Conservation (phyloP, 345 rosid species). For the Gossypium rotundifolium region DNA sequence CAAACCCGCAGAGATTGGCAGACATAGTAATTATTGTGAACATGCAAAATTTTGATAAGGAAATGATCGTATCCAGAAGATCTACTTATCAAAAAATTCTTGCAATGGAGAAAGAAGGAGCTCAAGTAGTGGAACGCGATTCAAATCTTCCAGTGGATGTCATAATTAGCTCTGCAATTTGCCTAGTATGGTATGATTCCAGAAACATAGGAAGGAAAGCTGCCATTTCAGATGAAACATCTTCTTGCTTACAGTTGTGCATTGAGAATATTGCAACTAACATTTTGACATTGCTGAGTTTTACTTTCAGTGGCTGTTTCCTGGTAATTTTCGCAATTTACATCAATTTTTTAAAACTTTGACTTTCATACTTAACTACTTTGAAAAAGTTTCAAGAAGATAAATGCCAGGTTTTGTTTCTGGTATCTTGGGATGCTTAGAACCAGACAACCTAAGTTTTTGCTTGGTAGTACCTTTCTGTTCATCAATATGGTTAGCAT, state of each 20-base stretch:
- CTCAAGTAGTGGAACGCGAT: conserved; percentile 87
- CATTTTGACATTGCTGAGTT: conserved; percentile 71
- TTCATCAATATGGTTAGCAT: background rate
- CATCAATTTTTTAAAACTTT: conserved; percentile 3
- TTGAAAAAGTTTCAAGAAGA: background rate
- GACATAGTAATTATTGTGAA: conserved; percentile 55
- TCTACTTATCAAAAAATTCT: conserved; percentile 72
- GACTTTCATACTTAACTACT: background rate
- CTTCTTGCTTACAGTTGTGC: conserved; percentile 56
- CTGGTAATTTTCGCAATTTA: conserved; percentile 44
- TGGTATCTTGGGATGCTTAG: background rate
- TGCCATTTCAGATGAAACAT: conserved; percentile 45
- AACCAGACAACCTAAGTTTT: background rate
- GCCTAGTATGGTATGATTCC: conserved; percentile 81
- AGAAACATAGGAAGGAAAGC: conserved; percentile 49
- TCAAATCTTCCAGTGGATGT: conserved; percentile 72
- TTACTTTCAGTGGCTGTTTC: conserved; percentile 70
- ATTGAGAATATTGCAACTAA: conserved; percentile 76
- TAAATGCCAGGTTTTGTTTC: background rate
- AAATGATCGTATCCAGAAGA: conserved; percentile 85
- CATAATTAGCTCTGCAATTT: conserved; percentile 59
- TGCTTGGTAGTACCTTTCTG: background rate
- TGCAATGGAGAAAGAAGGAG: conserved; percentile 76
- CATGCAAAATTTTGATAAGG: conserved; percentile 66
- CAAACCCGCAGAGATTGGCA: conserved; percentile 23